These are phyloP conservation scores for Candida schatavii DNA, from an alignment of 805 yeast species.

Conservation along the genomic window DNA sequence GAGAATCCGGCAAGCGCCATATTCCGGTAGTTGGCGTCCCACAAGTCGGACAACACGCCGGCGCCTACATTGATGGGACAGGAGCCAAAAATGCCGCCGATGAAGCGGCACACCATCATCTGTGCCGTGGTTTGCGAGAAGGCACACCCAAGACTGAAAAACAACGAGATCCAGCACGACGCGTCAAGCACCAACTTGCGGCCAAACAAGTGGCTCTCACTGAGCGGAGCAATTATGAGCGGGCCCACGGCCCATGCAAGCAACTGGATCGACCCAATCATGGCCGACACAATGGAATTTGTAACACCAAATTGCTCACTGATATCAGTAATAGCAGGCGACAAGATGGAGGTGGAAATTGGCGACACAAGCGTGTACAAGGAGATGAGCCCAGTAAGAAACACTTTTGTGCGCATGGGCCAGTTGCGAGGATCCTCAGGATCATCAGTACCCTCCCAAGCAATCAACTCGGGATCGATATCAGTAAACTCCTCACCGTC, in stretches of 20 bases:
- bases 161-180: constrained; percentile 32
- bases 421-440: constrained; percentile 37
- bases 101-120: constrained; percentile 30
- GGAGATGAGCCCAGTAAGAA: constrained; percentile 26
- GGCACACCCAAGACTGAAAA: constrained; percentile 37
- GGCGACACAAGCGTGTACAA: constrained; percentile 38
- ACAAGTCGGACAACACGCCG: constrained; percentile 37
- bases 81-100: constrained; percentile 39
- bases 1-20: constrained; percentile 35
- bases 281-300: constrained; percentile 21
- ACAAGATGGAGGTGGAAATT: constrained; percentile 38
- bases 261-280: constrained; percentile 35
- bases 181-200: constrained; percentile 30
- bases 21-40: constrained; percentile 29
- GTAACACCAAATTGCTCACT: constrained; percentile 28
- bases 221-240: constrained; percentile 35
- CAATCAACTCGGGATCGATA: constrained; percentile 37
- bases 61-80: constrained; percentile 39
- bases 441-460: constrained; percentile 32
- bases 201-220: constrained; percentile 36
- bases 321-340: constrained; percentile 33
- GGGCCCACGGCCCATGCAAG: constrained; percentile 43
- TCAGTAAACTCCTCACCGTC: constrained; percentile 30
- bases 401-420: constrained; percentile 20
- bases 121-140: constrained; percentile 32